A percentile compares a stretch with the other conserved stretches of the same genome.
Conservation (phyloP, 2,329 filamentous ascomycete genomes). For the Penicillium brevicompactum region DNA sequence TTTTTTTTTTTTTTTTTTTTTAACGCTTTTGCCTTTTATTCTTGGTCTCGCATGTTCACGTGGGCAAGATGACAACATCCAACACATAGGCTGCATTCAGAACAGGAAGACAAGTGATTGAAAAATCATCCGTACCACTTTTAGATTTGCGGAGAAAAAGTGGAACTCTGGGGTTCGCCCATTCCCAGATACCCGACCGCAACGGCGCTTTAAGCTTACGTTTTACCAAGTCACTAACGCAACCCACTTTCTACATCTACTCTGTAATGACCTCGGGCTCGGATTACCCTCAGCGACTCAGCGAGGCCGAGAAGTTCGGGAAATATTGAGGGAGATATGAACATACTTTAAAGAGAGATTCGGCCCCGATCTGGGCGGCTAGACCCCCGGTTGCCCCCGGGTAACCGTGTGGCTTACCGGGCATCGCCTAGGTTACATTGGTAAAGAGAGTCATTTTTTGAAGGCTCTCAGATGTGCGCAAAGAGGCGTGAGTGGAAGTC, state of each 20-base stretch:
- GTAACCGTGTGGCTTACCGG: not conserved
- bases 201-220: not conserved
- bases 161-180: not conserved
- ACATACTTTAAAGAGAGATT: not conserved
- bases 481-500: not conserved
- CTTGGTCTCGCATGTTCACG: not conserved
- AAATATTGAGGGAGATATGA: not conserved
- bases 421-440: not conserved
- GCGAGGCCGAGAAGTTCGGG: not conserved
- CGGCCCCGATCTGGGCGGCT: not conserved
- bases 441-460: not conserved
- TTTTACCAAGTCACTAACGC: not conserved
- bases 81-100: not conserved
- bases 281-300: constrained; percentile 1
- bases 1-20: not conserved
- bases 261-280: not conserved
- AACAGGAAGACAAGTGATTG: not conserved
- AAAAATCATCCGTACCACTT: not conserved
- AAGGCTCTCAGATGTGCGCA: not conserved
- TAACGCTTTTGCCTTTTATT: not conserved
- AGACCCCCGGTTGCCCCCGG: not conserved
- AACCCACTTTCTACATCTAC: not conserved
- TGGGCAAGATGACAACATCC: too few species aligned
- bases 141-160: not conserved
- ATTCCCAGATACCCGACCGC: not conserved